Percentiles rank a stretch among this genome's conserved stretches.
Conservation (phyloP, 2,329 filamentous ascomycete species). For the Cladorrhinum sp. region DNA sequence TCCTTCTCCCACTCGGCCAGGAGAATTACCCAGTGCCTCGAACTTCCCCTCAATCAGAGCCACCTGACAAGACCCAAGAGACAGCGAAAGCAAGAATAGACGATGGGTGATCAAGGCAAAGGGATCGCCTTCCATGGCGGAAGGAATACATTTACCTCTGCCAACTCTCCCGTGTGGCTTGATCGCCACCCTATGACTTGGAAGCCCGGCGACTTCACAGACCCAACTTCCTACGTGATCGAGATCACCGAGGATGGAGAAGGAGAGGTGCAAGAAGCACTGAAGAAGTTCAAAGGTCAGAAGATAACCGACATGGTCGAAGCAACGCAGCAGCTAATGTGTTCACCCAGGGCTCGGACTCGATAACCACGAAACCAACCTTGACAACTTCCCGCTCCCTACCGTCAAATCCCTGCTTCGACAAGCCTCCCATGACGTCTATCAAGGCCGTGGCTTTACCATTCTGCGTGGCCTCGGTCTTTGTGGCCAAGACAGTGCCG, state of each 20-base stretch:
- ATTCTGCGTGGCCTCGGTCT: conserved; percentile 54
- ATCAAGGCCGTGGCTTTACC: conserved; percentile 48
- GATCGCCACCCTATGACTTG: conserved; percentile 18
- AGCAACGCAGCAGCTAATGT: conserved; percentile 5
- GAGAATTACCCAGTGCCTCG: no score
- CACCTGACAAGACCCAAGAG: no score
- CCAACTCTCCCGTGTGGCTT: background rate
- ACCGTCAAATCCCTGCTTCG: conserved; percentile 35
- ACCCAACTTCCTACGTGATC: conserved; percentile 1
- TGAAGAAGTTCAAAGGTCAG: conserved; percentile 18
- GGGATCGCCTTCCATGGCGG: background rate
- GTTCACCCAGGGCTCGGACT: conserved; percentile 31
- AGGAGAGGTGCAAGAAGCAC: conserved; percentile 15
- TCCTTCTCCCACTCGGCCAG: background rate
- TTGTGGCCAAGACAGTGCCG: conserved; percentile 46
- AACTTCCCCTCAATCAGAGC: no score
- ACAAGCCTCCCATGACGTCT: conserved; percentile 35
- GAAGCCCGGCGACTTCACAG: conserved; percentile 10
- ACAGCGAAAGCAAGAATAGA: no score
- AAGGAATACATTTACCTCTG: background rate
- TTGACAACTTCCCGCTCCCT: conserved; percentile 42
- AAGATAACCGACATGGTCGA: background rate
- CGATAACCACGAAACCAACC: conserved; percentile 37
- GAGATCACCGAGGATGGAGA: conserved; percentile 6
- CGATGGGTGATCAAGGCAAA: no score